These are phyloP conservation scores for Oehlia diaphana DNA, from an alignment of 192 early-diverging fungal genomes.

Conservation along the genomic window DNA sequence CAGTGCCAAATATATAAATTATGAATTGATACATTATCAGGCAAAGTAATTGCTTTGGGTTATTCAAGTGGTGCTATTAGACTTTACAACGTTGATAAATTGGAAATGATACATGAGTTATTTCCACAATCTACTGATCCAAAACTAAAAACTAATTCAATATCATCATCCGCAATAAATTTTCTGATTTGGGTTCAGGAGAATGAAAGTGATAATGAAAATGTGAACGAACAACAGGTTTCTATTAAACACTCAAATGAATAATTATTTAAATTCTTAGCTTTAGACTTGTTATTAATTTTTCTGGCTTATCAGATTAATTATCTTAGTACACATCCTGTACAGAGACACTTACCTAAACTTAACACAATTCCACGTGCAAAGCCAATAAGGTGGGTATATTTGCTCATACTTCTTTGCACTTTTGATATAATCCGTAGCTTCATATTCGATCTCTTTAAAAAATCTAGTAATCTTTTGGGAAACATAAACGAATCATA, in stretches of 20 bases:
- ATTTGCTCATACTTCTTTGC: not conserved
- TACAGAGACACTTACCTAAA: conserved; percentile 22
- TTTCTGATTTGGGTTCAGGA: conserved; percentile 30
- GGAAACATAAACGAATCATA: not conserved
- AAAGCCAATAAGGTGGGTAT: conserved; percentile 22
- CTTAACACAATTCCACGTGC: conserved; percentile 17
- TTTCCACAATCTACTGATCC: conserved; percentile 6
- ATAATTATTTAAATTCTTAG: not conserved
- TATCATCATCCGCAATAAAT: conserved; percentile 11
- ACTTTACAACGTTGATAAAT: conserved; percentile 31
- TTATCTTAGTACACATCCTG: conserved; percentile 8
- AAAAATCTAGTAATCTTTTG: conserved; percentile 17
- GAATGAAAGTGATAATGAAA: not conserved
- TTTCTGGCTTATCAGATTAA: not conserved
- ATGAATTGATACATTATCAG: not conserved
- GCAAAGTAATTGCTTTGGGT: conserved; percentile 31
- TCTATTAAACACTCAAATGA: not conserved
- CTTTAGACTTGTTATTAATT: not conserved
- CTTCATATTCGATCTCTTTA: not conserved
- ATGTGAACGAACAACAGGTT: not conserved
- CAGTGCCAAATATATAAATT: not conserved
- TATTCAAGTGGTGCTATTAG: conserved; percentile 28
- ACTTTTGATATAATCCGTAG: not conserved
- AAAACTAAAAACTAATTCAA: not conserved
- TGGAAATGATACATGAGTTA: conserved; percentile 31